Conservation (phyloP, 805 yeast genomes). For the Nakazawaea ernobii region DNA sequence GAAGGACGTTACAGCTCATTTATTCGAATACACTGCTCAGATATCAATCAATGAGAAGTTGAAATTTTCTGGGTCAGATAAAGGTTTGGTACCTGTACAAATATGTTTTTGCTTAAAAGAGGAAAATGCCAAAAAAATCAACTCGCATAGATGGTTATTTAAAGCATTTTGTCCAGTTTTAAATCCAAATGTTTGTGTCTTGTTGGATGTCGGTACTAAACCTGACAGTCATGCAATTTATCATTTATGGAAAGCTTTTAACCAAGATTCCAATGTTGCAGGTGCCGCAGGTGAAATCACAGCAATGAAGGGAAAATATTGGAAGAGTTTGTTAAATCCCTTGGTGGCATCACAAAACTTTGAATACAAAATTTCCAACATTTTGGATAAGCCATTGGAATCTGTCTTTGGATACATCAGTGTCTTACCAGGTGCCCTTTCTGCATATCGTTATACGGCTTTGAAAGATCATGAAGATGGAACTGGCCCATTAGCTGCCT, state of each 20-base stretch:
- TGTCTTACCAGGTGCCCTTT: constrained; percentile 94
- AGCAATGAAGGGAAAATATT: constrained; percentile 88
- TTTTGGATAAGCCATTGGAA: constrained; percentile 93
- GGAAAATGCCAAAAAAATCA: constrained; percentile 85
- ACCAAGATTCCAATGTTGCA: constrained; percentile 91
- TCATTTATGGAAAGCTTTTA: constrained; percentile 96
- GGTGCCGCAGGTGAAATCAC: constrained; percentile 99
- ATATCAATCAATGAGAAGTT: constrained; percentile 85
- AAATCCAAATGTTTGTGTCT: constrained; percentile 84
- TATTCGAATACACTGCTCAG: constrained; percentile 95
- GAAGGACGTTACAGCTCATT: constrained; percentile 86
- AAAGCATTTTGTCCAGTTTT: constrained; percentile 90
- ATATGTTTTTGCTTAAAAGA: constrained; percentile 90
- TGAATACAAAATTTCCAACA: constrained; percentile 93
- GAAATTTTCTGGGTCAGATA: constrained; percentile 85
- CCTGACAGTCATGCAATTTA: constrained; percentile 87
- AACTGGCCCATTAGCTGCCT: constrained; percentile 70
- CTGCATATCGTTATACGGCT: constrained; percentile 87
- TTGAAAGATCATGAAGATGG: constrained; percentile 59
- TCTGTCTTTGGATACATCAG: constrained; percentile 91
- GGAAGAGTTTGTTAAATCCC: constrained; percentile 80
- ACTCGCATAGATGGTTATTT: constrained; percentile 97
- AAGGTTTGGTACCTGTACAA: constrained; percentile 92
- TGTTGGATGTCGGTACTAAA: constrained; percentile 95
- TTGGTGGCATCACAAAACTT: constrained; percentile 95